Conservation (phyloP, 2,329 filamentous ascomycete species). For the Curvularia sp. region DNA sequence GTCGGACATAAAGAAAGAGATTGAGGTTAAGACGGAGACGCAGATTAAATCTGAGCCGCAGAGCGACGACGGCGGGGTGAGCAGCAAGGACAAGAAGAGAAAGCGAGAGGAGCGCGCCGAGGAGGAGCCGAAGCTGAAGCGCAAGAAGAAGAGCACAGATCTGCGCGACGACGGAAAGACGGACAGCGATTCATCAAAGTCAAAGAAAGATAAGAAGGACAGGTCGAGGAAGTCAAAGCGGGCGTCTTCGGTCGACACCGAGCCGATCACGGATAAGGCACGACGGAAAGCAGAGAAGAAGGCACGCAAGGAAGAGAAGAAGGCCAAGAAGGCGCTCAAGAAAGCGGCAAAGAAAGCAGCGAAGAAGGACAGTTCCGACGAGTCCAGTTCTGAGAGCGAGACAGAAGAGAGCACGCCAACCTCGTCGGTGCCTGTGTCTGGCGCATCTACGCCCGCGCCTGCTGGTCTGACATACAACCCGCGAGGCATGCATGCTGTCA, state of each 20-base stretch:
- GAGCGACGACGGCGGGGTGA: conserved; percentile 37
- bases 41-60: conserved; percentile 54
- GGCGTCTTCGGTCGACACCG: conserved; percentile 29
- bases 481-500: conserved; percentile 73
- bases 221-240: conserved; percentile 40
- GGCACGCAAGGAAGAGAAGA: conserved; percentile 55
- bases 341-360: conserved; percentile 52
- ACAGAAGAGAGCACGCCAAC: conserved; percentile 41
- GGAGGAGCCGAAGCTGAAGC: conserved; percentile 45
- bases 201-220: conserved; percentile 42
- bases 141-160: conserved; percentile 49
- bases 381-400: conserved; percentile 39
- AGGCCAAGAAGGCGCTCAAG: conserved; percentile 58
- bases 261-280: conserved; percentile 52
- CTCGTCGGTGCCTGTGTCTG: conserved; percentile 48
- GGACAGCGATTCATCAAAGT: conserved; percentile 30
- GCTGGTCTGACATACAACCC: conserved; percentile 49
- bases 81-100: conserved; percentile 44
- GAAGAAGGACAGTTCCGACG: conserved; percentile 32
- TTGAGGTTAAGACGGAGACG: conserved; percentile 41
- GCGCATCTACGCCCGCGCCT: conserved; percentile 55
- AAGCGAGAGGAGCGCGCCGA: conserved; percentile 46
- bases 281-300: conserved; percentile 54
- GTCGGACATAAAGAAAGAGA: conserved; percentile 51
- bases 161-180: conserved; percentile 40